Evolutionary conservation across 2,329 filamentous ascomycete species (phyloP).

Genomic region (Dactylellina parvicollis): DNA sequence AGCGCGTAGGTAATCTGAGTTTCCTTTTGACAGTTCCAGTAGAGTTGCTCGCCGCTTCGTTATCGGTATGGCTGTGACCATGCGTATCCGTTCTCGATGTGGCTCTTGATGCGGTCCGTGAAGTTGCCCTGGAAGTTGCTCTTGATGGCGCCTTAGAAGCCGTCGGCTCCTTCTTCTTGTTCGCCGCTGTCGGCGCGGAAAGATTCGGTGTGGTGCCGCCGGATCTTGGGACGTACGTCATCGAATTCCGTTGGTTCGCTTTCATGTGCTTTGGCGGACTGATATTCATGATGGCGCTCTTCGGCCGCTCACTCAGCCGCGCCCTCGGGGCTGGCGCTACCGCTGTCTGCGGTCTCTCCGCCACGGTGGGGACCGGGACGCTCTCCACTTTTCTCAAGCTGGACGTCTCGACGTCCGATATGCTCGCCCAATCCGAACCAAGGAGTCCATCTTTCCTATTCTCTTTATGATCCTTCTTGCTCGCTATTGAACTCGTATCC

Average conservation of each 20-base stretch:
- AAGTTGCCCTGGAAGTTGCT: background rate
- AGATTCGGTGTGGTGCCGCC: conserved; percentile 15
- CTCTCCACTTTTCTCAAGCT: conserved; percentile 35
- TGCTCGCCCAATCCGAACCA: conserved; percentile 30
- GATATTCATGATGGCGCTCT: conserved; percentile 44
- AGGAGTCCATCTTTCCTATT: conserved; percentile 46
- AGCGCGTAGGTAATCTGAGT: conserved; percentile 32
- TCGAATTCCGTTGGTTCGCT: conserved; percentile 34
- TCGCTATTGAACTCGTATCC: conserved; percentile 34
- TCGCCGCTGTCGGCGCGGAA: background rate
- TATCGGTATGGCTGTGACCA: conserved; percentile 26
- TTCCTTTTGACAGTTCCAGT: conserved; percentile 35
- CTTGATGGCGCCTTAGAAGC: conserved; percentile 31
- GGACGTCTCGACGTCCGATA: conserved; percentile 30
- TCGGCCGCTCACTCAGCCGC: conserved; percentile 39
- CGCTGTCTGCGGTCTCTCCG: conserved; percentile 22
- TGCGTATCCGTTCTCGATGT: conserved; percentile 21
- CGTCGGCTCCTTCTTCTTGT: background rate
- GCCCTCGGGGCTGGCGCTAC: conserved; percentile 7
- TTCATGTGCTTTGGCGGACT: conserved; percentile 39
- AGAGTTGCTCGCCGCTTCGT: conserved; percentile 26
- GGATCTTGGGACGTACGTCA: conserved; percentile 25
- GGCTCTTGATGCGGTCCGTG: conserved; percentile 15
- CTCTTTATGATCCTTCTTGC: conserved; percentile 42
- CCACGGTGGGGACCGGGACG: background rate